Conservation (phyloP, 1,284 basidiomycete genomes). For the Pseudozyma sp. region DNA sequence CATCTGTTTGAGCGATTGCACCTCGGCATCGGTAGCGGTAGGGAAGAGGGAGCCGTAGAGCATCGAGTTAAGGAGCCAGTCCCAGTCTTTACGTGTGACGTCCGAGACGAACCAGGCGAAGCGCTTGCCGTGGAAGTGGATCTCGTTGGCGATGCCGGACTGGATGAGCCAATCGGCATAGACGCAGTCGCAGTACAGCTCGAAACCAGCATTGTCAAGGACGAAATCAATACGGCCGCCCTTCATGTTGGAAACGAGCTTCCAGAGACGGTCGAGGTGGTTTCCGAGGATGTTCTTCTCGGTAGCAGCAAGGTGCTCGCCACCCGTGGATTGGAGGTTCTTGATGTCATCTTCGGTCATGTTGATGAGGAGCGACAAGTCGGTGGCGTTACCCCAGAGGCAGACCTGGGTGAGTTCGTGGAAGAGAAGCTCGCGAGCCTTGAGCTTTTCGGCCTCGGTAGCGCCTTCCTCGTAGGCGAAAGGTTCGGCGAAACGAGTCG, state of each 20-base stretch:
- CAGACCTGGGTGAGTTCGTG: constrained; percentile 84
- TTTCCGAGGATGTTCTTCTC: constrained; percentile 96
- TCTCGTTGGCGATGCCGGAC: constrained; percentile 83
- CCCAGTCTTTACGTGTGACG: constrained; percentile 95
- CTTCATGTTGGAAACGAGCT: constrained; percentile 78
- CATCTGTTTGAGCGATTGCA: constrained; percentile 82
- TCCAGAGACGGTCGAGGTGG: constrained; percentile 83
- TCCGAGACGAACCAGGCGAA: constrained; percentile 75
- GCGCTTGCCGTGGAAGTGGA: constrained; percentile 87
- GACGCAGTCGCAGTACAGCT: constrained; percentile 95
- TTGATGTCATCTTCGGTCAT: constrained; percentile 99
- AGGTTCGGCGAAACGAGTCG: constrained; percentile 89
- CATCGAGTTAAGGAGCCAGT: constrained; percentile 76
- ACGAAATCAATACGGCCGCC: constrained; percentile 65
- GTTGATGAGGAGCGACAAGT: constrained; percentile 93
- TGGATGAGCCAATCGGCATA: constrained; percentile 90
- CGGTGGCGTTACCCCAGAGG: constrained; percentile 73
- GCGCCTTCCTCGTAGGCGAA: constrained; percentile 76
- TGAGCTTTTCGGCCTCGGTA: constrained; percentile 75
- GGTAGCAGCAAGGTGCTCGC: constrained; percentile 91
- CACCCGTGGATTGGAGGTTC: constrained; percentile 94
- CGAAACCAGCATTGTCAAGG: constrained; percentile 90
- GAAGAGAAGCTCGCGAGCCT: constrained; percentile 90
- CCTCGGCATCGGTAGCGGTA: constrained; percentile 85
- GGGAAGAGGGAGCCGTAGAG: constrained; percentile 72